These are phyloP conservation scores for Debaryomyces maramus DNA, from an alignment of 805 yeast genomes.

Conservation along the genomic window DNA sequence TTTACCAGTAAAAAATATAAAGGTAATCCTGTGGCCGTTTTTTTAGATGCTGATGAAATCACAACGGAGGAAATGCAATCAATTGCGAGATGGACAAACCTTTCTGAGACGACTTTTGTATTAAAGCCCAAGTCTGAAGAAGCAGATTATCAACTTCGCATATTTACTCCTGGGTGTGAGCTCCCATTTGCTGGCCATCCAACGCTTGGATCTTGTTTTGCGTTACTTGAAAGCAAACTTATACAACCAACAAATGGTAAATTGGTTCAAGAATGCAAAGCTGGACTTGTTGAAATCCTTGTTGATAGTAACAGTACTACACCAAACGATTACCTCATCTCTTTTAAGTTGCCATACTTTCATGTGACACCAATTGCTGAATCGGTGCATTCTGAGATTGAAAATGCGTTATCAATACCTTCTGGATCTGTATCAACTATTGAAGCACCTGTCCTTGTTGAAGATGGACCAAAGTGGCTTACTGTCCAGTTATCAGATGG, in stretches of 20 bases:
- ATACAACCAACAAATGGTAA: conserved; percentile 25
- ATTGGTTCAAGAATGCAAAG: conserved; percentile 45
- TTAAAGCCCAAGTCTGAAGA: conserved; percentile 35
- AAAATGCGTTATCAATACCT: conserved; percentile 9
- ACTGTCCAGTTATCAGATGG: conserved; percentile 33
- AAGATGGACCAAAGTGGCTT: conserved; percentile 52
- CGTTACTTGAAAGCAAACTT: conserved; percentile 40
- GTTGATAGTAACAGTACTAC: conserved; percentile 14
- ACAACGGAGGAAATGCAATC: conserved; percentile 42
- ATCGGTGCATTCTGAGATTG: conserved; percentile 7
- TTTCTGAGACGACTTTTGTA: conserved; percentile 59
- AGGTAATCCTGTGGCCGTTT: conserved; percentile 60
- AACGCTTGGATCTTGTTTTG: conserved; percentile 52
- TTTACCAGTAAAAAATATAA: conserved; percentile 38
- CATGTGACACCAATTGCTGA: background rate
- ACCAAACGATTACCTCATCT: conserved; percentile 12
- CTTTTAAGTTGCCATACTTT: conserved; percentile 30
- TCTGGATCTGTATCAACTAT: conserved; percentile 5
- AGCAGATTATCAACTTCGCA: conserved; percentile 51
- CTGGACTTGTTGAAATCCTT: conserved; percentile 41
- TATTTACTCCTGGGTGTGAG: conserved; percentile 48
- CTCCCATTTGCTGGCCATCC: conserved; percentile 69
- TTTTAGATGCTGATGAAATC: conserved; percentile 41
- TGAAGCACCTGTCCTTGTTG: conserved; percentile 26
- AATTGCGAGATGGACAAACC: conserved; percentile 60